Base-by-base conservation (phyloP, 164 flowering plant species). In the grape (Vitis vinifera) region DNA sequence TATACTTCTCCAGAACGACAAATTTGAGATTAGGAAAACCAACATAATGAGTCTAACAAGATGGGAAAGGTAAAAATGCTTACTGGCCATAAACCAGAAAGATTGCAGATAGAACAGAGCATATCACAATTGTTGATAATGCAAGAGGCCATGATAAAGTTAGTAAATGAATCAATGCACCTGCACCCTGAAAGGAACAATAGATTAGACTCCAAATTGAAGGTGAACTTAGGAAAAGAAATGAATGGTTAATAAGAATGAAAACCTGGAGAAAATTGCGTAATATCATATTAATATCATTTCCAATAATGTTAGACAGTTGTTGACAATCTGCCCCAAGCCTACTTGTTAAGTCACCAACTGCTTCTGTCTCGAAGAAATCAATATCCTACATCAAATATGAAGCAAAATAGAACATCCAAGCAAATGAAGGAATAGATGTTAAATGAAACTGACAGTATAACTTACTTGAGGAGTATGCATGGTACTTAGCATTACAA, bases 311-410 rank as follows among this genome's bases (percentile, higher is more conserved):
- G 65, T 67, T 59, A 52, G 80, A 71, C 31, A 76, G 66, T 63
- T 56, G 62, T 27, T 80, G 83, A 67, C 83, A 77, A 72, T 80
- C 80, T 68, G 80, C 73, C 56, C 76, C 78, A 61, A 80, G 78
- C 67, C 83, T 77, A 67, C 80, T 80, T 44, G 83, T 80, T 72
- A 80, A 72, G 31, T 51, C 73, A 71, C 83, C 83, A 63, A 76
- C 76, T 51, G 68, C 49, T 71, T 71, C 74, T 62, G 53, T 66
- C 67, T 80, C 78, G 57, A 74, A 80, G 66, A 73, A 80, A 44
- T 63, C 62, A 29, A 80, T 71, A 66, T 80, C 83, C 83, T 80
- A 72, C 70, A 75, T 55, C 66, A 75, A 48, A 61, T 50, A 53
- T 52, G 14, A 55, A 9, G 27, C 27, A 44, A 14, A 51, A 62